Base-by-base conservation (phyloP, 208 protist genomes). In the Wallacemonas sp. region DNA sequence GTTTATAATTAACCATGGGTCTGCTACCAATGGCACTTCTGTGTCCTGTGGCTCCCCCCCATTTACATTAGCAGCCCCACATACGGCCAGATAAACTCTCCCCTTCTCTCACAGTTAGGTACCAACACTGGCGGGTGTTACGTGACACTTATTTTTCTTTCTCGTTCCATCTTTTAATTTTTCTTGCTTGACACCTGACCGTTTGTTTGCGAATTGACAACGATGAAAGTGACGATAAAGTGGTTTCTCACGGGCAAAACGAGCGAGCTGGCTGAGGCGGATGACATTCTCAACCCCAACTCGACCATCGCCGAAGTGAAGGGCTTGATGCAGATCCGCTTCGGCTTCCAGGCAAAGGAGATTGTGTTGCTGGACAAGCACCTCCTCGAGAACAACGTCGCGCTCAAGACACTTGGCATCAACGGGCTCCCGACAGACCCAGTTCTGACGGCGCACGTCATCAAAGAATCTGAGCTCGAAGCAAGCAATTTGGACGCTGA, bases 271-370 rank as follows among this genome's bases (percentile, higher is more conserved):
- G 76, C 89, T 22, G 88, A 92, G 55, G 55, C 39, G 21, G 81
- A 92, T 62, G 78, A 74, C 2, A 59, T 94, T 15, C 79, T 94
- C 19, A 88, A 79, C 26, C 73, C 79, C 3, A 58, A 83, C 59
- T 77, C 76, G 1, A 91, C 88, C 21, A 82, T 94, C 61, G 77
- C 78, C 22, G 85, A 94, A 62, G 44, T 94, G 27, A 94, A 94
- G 70, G 88, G 88, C 2, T 79, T 92, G 3, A 85, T 92, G 53
- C 84, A 94, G 54, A 80, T 91, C 22, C 77, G 62, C n/a, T 92
- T 92, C n/a, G 86, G 86, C n/a, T 92, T 92, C 48, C 59, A 70
- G 19, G 66, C 73, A 33, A 78, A 72, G 42, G 79, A 91, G 69
- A 74, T 85, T 26, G 50, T 91, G 17, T 44, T 89, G 9, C 61